These are phyloP conservation scores for Rhizopus arrhizus DNA, from an alignment of 371 early-diverging fungal species.

Conservation along the genomic window DNA sequence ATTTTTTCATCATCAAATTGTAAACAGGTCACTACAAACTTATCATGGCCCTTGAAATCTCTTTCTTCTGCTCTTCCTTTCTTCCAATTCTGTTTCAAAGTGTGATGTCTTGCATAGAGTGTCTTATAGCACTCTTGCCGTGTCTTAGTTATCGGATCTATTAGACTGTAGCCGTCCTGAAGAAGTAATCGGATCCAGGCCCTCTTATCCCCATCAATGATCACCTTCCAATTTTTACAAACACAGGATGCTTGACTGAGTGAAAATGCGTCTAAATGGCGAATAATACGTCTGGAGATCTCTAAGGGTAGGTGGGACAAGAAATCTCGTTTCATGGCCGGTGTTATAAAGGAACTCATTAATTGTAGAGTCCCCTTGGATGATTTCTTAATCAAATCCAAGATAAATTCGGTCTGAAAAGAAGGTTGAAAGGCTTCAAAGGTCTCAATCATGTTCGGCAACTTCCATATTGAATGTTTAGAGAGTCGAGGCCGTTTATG, in stretches of 20 bases:
- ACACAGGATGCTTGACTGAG: constrained; percentile 80
- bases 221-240: constrained; percentile 69
- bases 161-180: constrained; percentile 43
- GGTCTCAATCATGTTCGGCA: constrained; percentile 37
- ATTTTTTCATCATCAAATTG: constrained; percentile 94
- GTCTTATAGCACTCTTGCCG: constrained; percentile 33
- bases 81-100: constrained; percentile 82
- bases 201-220: constrained; percentile 71
- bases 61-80: constrained; percentile 69
- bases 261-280: constrained; percentile 76
- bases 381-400: constrained; percentile 41
- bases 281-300: constrained; percentile 72
- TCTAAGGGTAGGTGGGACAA: constrained; percentile 78
- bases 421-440: constrained; percentile 38
- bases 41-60: constrained; percentile 79
- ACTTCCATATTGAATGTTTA: constrained; percentile 19
- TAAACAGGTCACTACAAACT: constrained; percentile 90
- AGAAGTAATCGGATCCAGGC: constrained; percentile 57
- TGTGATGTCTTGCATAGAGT: constrained; percentile 71
- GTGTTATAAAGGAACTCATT: constrained; percentile 74
- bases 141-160: constrained; percentile 8
- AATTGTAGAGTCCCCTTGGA: constrained; percentile 78
- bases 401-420: constrained; percentile 38
- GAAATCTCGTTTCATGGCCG: constrained; percentile 86
- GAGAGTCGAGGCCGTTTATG: constrained; percentile 1